Evolutionary conservation across 305 asterid species (phyloP).

Genomic region (Fraxinus ornus): DNA sequence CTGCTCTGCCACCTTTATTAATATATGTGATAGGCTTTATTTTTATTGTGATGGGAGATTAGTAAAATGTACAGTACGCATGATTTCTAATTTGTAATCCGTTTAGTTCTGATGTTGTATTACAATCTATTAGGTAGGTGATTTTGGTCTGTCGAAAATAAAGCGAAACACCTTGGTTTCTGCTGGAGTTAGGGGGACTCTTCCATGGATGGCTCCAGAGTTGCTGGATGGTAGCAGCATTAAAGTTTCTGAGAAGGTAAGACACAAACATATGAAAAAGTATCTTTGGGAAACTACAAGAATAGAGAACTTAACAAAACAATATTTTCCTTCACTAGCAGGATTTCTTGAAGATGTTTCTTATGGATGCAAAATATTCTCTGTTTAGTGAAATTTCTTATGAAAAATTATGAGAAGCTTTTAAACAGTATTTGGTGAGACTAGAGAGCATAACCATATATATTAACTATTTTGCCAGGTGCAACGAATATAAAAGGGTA

Average conservation of each 20-base stretch:
- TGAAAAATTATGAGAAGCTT: constrained; percentile 13
- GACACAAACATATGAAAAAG: constrained; percentile 12
- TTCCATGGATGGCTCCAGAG: constrained; percentile 97
- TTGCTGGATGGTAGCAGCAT: constrained; percentile 75
- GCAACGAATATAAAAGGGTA: constrained; percentile 7
- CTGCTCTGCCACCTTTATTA: background rate
- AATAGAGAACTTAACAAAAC: constrained; percentile 16
- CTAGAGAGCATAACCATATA: background rate
- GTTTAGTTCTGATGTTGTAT: constrained; percentile 17
- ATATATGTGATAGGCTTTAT: background rate
- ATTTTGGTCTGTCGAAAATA: constrained; percentile 80
- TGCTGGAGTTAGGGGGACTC: constrained; percentile 87
- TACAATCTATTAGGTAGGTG: constrained; percentile 62
- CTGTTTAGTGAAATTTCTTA: constrained; percentile 10
- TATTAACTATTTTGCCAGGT: constrained; percentile 7
- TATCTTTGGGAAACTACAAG: constrained; percentile 14
- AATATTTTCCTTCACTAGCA: constrained; percentile 1
- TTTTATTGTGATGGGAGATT: constrained; percentile 1
- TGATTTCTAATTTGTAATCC: background rate
- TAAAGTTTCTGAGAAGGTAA: constrained; percentile 84
- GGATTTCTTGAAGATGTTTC: background rate
- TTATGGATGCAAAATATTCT: background rate
- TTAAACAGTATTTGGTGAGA: background rate
- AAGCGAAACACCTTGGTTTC: constrained; percentile 80
- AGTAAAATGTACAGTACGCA: background rate